Base-by-base conservation (phyloP, 164 flowering plant species). In the Taxillus chinensis region DNA sequence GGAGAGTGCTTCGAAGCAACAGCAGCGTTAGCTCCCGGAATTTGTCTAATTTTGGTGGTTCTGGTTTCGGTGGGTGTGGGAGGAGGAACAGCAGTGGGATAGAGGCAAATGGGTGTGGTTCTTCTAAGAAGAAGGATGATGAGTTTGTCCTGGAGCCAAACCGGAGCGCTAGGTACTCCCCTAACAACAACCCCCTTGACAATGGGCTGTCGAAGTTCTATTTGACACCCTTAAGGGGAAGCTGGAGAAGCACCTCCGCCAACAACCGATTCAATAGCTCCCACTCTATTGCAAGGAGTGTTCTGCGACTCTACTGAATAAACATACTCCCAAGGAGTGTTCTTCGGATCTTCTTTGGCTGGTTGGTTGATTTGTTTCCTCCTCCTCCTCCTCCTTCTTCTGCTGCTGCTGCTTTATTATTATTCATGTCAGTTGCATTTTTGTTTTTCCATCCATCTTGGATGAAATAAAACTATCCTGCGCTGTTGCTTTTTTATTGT, bases 11-110 rank as follows among this genome's bases (percentile, higher is more conserved):
- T 45, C 72, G 96, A 41, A 80, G 96, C 72, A 86, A 89, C 61
- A 86, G 96, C 74, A 85, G 89, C 57, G 89, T 86, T 2, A 85
- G 92, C 64, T 86, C 85, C 70, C 80, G 92, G 75, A 79, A 72
- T 64, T 76, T 86, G 1, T 70, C 60, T 39, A 73, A 59, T 67
- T 38, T 64, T 15, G 40, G 58, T 38, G 58, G 58, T 17, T 2
- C 37, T 27, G 79, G 76, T 61, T 58, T 78, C 2, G 71, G 78
- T 41, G 70, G 74, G 12, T 64, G 76, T 68, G 37, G 57, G 39
- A 77, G 78, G 70, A 78, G 70, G 64, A 70, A 63, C 63, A 58
- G 55, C 48, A 67, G 64, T 1, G 27, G 27, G 27, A 27, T 27
- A 27, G 90, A 80, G 69, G 50, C 63, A 7, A 78, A 77, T 61